Percentiles rank a stretch among this genome's conserved stretches.
phyloP scores from a whole-genome alignment of 169 alveolate species.

The Plasmodium gonderi region DNA sequence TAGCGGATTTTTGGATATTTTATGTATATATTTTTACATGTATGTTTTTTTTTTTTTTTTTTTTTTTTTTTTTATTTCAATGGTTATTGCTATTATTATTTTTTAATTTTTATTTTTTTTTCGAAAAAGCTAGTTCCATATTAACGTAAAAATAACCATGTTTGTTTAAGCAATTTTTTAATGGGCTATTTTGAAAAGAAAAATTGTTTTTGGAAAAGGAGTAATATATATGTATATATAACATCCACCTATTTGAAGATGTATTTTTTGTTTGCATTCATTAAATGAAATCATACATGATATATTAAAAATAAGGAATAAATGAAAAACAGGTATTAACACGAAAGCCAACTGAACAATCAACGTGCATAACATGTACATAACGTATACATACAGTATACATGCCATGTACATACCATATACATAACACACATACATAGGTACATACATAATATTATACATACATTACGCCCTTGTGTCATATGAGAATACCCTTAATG shows the following conservation, averaged over 20 bases:
- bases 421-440: too few species aligned
- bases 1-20: background rate
- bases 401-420: too few species aligned
- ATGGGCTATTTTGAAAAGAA: background rate
- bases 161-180: background rate
- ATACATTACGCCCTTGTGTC: background rate
- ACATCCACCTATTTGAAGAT: background rate
- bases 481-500: background rate
- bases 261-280: background rate
- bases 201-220: background rate
- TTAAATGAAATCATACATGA: background rate
- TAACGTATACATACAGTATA: too few species aligned
- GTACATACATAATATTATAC: background rate
- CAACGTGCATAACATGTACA: too few species aligned
- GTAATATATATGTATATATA: background rate
- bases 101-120: background rate
- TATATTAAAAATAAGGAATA: background rate
- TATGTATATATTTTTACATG: background rate
- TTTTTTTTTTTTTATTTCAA: background rate
- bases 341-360: background rate
- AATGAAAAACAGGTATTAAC: background rate
- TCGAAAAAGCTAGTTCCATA: slow-evolving; percentile 1
- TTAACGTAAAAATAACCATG: background rate
- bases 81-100: background rate
- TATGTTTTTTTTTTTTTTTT: background rate